Conservation (phyloP, 2,329 filamentous ascomycete species). For the Colletotrichum incanum region DNA sequence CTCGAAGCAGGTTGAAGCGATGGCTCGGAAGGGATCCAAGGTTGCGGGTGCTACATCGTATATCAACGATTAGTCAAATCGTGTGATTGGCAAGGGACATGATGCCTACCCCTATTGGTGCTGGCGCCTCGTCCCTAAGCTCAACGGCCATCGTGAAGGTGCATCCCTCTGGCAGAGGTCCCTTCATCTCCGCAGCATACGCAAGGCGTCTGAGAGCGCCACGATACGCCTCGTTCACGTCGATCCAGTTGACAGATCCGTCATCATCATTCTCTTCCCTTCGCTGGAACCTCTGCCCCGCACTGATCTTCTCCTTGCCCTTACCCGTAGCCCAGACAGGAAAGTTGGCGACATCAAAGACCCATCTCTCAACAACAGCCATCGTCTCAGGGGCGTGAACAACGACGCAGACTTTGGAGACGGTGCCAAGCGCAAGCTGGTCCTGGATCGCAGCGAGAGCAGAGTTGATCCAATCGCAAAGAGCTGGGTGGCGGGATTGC, state of each 20-base stretch:
- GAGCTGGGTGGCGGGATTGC: slow-evolving; percentile 87
- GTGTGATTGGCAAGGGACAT: not conserved
- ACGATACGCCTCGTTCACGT: slow-evolving; percentile 82
- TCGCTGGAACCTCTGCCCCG: slow-evolving; percentile 45
- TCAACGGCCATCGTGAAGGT: slow-evolving; percentile 86
- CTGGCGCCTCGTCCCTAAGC: slow-evolving; percentile 72
- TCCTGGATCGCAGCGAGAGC: slow-evolving; percentile 80
- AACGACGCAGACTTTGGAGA: slow-evolving; percentile 64
- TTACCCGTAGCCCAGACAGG: slow-evolving; percentile 57
- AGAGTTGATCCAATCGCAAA: slow-evolving; percentile 89
- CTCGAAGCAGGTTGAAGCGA: slow-evolving; percentile 60
- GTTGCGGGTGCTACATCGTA: slow-evolving; percentile 67
- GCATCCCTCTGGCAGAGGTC: slow-evolving; percentile 73
- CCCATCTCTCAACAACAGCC: slow-evolving; percentile 72
- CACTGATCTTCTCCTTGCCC: slow-evolving; percentile 45
- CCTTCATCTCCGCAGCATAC: slow-evolving; percentile 71
- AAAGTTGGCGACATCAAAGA: slow-evolving; percentile 71
- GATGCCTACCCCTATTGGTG: slow-evolving; percentile 70
- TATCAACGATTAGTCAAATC: slow-evolving; percentile 26
- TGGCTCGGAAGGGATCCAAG: slow-evolving; percentile 72
- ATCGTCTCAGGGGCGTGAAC: slow-evolving; percentile 58
- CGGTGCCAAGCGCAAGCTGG: slow-evolving; percentile 75
- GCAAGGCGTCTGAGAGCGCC: slow-evolving; percentile 76
- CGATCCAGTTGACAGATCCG: slow-evolving; percentile 63
- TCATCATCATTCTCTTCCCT: slow-evolving; percentile 47